These are phyloP conservation scores for Mortierella hygrophila DNA, from an alignment of 192 early-diverging fungal genomes.

Conservation along the genomic window DNA sequence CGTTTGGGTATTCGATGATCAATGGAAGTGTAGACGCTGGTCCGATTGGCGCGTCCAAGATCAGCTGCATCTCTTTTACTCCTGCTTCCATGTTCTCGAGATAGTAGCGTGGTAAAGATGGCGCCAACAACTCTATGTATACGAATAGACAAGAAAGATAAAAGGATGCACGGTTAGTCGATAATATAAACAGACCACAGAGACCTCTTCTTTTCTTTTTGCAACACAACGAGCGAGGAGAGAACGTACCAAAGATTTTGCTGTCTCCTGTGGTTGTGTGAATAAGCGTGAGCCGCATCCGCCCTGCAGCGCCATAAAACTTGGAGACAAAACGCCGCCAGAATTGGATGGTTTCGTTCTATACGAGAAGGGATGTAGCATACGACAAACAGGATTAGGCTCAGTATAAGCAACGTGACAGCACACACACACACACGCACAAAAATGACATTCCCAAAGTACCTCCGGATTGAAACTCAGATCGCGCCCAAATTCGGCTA, in stretches of 20 bases:
- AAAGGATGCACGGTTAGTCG: background rate
- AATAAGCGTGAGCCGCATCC: constrained; percentile 24
- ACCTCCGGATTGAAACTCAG: constrained; percentile 29
- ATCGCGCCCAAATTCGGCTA: constrained; percentile 25
- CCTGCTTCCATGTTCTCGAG: constrained; percentile 29
- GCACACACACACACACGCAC: background rate
- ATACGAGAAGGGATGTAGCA: background rate
- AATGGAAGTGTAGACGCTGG: constrained; percentile 9
- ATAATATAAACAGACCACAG: too few species aligned
- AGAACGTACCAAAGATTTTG: constrained; percentile 33
- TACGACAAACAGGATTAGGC: background rate
- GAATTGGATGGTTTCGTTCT: constrained; percentile 27
- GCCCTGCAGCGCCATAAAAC: constrained; percentile 28
- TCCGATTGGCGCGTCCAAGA: constrained; percentile 7
- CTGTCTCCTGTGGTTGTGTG: constrained; percentile 23
- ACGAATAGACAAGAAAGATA: background rate
- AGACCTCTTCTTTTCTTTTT: too few species aligned
- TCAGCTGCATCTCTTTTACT: constrained; percentile 35
- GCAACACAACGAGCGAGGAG: background rate
- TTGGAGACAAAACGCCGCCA: constrained; percentile 27
- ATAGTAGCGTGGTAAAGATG: constrained; percentile 38
- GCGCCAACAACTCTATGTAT: constrained; percentile 20
- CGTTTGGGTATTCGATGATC: constrained; percentile 22
- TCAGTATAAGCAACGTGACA: background rate
- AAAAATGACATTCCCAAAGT: background rate